Conservation (phyloP, 2,329 filamentous ascomycete species). For the Sarocladium strictum region DNA sequence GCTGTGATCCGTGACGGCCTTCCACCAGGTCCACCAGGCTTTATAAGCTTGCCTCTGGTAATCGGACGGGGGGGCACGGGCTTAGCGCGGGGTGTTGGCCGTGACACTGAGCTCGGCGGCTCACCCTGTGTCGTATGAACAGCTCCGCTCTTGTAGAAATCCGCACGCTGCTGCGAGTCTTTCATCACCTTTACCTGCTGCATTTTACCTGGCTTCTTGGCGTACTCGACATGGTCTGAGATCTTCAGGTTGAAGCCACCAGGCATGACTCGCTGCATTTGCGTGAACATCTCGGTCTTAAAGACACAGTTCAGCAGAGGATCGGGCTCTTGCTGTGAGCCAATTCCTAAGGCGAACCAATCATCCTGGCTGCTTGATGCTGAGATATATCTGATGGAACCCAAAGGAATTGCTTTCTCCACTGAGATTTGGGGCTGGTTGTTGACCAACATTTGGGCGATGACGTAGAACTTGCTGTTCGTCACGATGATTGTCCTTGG, state of each 20-base stretch:
- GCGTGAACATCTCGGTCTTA: constrained; percentile 96
- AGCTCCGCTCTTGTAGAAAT: constrained; percentile 89
- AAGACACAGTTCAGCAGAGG: constrained; percentile 90
- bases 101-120: constrained; percentile 73
- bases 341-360: constrained; percentile 90
- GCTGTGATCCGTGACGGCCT: constrained; percentile 66
- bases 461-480: constrained; percentile 79
- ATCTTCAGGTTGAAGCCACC: constrained; percentile 79
- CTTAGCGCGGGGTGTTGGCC: constrained; percentile 80
- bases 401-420: constrained; percentile 76
- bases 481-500: constrained; percentile 82
- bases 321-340: constrained; percentile 86
- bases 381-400: constrained; percentile 83
- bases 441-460: constrained; percentile 78
- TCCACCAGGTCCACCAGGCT: constrained; percentile 79
- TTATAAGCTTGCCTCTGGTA: constrained; percentile 87
- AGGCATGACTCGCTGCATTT: constrained; percentile 74
- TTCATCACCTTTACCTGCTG: constrained; percentile 85
- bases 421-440: constrained; percentile 74
- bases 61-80: constrained; percentile 84
- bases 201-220: constrained; percentile 94
- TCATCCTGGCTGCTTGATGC: constrained; percentile 81
- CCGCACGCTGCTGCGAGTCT: constrained; percentile 69
- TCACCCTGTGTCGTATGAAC: constrained; percentile 85
- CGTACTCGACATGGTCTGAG: constrained; percentile 82